These are phyloP conservation scores for Penicillium sp. DNA, from an alignment of 2,329 filamentous ascomycete genomes.

Conservation along the genomic window DNA sequence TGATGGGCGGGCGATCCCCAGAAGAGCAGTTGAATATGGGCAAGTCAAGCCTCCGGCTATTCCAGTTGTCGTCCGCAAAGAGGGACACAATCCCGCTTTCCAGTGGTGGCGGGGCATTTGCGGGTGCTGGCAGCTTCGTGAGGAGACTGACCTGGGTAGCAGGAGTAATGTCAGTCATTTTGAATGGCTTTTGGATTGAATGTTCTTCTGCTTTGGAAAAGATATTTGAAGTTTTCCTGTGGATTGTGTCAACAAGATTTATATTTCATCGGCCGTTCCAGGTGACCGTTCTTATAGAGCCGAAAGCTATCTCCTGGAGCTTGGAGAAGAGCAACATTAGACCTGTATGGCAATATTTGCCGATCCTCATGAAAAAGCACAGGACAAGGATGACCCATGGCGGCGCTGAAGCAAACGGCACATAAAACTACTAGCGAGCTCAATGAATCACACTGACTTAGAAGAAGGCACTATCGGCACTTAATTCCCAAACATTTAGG, in stretches of 20 bases:
- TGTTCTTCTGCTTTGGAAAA: neutral
- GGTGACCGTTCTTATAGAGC: neutral
- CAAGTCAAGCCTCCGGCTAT: neutral
- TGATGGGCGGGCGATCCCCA: neutral
- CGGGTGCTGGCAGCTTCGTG: neutral
- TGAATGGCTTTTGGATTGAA: neutral
- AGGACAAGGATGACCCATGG: neutral
- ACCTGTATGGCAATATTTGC: neutral
- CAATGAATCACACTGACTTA: neutral
- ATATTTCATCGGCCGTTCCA: neutral
- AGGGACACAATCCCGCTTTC: neutral
- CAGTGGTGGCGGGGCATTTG: neutral
- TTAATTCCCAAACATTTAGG: neutral
- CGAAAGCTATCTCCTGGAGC: neutral
- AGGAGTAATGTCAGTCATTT: neutral
- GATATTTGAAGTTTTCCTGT: neutral
- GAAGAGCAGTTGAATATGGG: neutral
- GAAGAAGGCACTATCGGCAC: neutral
- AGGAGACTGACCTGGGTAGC: neutral
- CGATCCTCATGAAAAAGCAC: neutral
- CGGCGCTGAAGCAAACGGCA: neutral
- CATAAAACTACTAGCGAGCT: neutral
- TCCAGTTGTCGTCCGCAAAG: neutral
- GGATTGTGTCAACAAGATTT: neutral
- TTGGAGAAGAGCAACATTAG: neutral